These are phyloP conservation scores for Phoma herbarum DNA, from an alignment of 2,329 filamentous ascomycete species.

Conservation along the genomic window DNA sequence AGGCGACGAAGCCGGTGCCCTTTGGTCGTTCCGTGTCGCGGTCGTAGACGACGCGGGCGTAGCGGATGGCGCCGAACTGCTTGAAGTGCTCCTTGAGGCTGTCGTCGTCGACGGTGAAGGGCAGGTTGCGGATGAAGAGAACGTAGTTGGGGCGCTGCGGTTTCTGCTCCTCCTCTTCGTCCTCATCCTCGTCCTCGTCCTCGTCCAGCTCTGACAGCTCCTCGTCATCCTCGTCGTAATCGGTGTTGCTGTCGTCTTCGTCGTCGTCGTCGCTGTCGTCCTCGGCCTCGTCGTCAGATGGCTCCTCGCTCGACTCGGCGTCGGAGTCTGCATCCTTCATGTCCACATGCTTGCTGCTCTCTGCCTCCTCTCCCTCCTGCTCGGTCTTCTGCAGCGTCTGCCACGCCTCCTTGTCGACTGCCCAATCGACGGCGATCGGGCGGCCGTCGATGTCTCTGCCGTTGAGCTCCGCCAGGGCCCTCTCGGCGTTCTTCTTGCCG, in stretches of 20 bases:
- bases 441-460: conserved; percentile 90
- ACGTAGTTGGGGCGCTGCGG: conserved; percentile 73
- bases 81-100: conserved; percentile 84
- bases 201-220: conserved; percentile 39
- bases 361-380: conserved; percentile 53
- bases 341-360: conserved; percentile 53
- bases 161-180: conserved; percentile 37
- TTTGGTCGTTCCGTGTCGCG: conserved; percentile 83
- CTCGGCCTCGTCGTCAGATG: conserved; percentile 54
- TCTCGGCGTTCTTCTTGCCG: conserved; percentile 89
- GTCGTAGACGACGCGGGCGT: conserved; percentile 91
- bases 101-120: conserved; percentile 86
- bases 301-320: conserved; percentile 50
- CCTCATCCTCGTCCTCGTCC: conserved; percentile 53
- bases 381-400: conserved; percentile 64
- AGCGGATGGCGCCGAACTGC: conserved; percentile 87
- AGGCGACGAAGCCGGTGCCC: conserved; percentile 95
- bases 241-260: conserved; percentile 50
- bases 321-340: conserved; percentile 49
- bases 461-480: conserved; percentile 83
- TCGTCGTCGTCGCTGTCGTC: conserved; percentile 45
- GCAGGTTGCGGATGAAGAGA: conserved; percentile 91
- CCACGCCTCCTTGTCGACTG: conserved; percentile 91
- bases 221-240: conserved; percentile 54
- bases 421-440: conserved; percentile 93